Evolutionary conservation across 75 land plant genomes (phyloP), one percentile per base, ranked within the genome.

Genomic region (Larix kaempferi): DNA sequence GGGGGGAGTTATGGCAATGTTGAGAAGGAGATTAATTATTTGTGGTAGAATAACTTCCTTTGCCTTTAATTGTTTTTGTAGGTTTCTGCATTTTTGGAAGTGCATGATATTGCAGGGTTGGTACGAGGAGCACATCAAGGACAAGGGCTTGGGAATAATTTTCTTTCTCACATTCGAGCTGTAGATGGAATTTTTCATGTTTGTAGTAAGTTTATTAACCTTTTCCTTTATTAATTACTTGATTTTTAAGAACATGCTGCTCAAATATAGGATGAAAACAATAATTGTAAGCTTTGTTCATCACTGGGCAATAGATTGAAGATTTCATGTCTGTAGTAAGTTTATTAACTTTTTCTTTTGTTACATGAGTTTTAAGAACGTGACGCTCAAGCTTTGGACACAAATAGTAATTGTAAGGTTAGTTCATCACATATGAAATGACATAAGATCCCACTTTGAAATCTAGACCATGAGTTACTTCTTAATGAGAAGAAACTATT

Each of bases 181-280:
- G 99, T 98, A 56, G 99, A 98, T 87, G 99, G 99, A 73, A 95
- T 98, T 78, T 98, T 98, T 75, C 99, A 98, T 88, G 99, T 98
- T 64, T 71, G 95, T 63, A 92, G 99, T 98, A 82, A 89, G 99
- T 57, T 27, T 23, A 55, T 71, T 64, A 29, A 3, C 16, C 57
- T 57, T n/a, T 66, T 22, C 60, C 29, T 76, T 25, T 57, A 10
- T 10, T 49, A 49, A 10, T 10, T 49, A 49, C 12, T 10, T 49
- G 54, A 49, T 49, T 49, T 49, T 49, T 49, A 49, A 49, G 12
- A 49, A 49, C 8, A 16, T 17, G 25, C 11, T 17, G 64, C 64
- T n/a, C 12, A 25, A n/a, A 21, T n/a, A 62, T 62, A 62, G 8
- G 22, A 25, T 16, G 17, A 62, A 62, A 19, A 62, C 17, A 62